These are phyloP conservation scores for Pleurotus giganteus DNA, from an alignment of 768 basidiomycete species.

Conservation along the genomic window DNA sequence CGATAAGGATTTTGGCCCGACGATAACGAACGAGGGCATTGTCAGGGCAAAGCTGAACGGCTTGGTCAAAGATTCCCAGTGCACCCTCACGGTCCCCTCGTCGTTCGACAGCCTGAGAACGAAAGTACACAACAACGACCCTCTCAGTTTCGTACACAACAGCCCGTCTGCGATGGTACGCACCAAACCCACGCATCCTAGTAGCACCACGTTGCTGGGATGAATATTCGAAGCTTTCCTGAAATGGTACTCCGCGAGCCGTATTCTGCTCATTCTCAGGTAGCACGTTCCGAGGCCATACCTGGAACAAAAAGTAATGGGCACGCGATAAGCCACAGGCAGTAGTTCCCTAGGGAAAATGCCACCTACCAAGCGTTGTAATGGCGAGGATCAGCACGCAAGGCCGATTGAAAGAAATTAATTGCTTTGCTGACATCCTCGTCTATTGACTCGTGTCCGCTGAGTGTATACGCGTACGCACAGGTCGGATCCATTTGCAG, in stretches of 20 bases:
- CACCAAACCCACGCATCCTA: conserved; percentile 96
- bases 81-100: conserved; percentile 76
- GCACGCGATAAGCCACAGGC: conserved; percentile 22
- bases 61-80: conserved; percentile 76
- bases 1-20: conserved; percentile 86
- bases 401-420: conserved; percentile 86
- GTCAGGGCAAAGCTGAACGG: conserved; percentile 75
- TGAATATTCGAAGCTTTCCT: conserved; percentile 90
- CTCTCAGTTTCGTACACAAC: conserved; percentile 20
- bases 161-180: conserved; percentile 31
- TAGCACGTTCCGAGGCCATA: conserved; percentile 99
- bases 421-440: conserved; percentile 94
- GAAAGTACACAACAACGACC: conserved; percentile 21
- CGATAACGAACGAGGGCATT: conserved; percentile 95
- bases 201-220: conserved; percentile 90
- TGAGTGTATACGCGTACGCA: conserved; percentile 95
- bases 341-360: conserved; percentile 18
- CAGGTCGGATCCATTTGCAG: conserved; percentile 85
- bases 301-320: conserved; percentile 53
- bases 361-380: conserved; percentile 93
- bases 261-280: conserved; percentile 88
- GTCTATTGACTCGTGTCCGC: conserved; percentile 95
- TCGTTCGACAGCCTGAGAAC: conserved; percentile 80
- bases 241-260: conserved; percentile 96
- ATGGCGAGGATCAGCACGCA: conserved; percentile 88